Base-by-base conservation (phyloP, 1,284 basidiomycete genomes). In the Boletus mariae region DNA sequence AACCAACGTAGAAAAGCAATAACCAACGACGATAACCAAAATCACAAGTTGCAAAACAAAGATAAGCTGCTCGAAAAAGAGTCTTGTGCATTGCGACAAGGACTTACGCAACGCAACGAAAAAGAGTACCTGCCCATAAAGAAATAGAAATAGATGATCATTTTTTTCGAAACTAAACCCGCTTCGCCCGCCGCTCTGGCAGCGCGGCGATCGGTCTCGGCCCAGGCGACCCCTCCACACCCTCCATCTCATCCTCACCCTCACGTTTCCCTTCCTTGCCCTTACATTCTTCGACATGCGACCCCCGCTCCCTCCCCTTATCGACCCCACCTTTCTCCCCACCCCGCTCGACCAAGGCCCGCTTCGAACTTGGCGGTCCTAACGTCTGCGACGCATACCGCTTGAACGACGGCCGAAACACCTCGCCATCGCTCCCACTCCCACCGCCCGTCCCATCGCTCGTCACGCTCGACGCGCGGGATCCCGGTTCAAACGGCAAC, bases 381-480 rank as follows among this genome's bases (percentile, higher is more conserved):
- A 90, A 69, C 7, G 84, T 85, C 70, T 86, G 84, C 44, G 83
- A 86, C 1, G 87, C 80, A 31, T 87, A 67, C 26, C 87, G 75
- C 72, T 90, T 90, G 65, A 87, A 88, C 28, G 79, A 76, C 12
- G 87, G 87, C 3, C 86, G 70, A 40, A 73, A 61, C 12, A 63
- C 57, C 34, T 71, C 66, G 5, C 65, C 55, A 26, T 61, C 61
- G 10, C 59, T 60, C 38, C 62, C 62, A 47, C 68, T 62, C 32
- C 62, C 53, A 34, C 67, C 58, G 37, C 62, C 66, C 45, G 59
- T 67, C 31, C 64, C 61, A 37, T 70, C 67, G 43, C 64, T 69
- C 43, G 64, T 58, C 49, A 59, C 64, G 54, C 68, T 73, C 23
- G 74, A 75, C 41, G 66, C 71, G 0, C 71, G 65, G 17, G 72